Percentiles rank a stretch among this genome's conserved stretches.
Conservation (phyloP, 2,329 filamentous ascomycete genomes). For the Cercospora canescens region DNA sequence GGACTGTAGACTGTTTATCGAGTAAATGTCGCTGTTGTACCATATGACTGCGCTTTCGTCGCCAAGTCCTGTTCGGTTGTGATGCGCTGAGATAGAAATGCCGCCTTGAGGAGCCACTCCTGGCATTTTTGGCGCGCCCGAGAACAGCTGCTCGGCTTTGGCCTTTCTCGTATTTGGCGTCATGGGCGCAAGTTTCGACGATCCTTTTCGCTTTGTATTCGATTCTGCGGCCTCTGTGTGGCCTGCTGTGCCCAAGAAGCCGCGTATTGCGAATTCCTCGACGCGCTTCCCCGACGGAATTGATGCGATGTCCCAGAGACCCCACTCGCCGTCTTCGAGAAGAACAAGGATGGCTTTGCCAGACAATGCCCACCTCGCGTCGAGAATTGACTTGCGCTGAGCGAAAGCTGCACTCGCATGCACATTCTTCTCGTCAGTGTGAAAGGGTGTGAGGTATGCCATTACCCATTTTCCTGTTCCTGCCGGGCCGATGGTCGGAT, state of each 20-base stretch:
- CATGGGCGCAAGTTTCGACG: conserved; percentile 48
- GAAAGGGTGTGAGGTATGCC: conserved; percentile 31
- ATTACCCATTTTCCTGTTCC: conserved; percentile 32
- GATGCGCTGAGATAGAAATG: conserved; percentile 40
- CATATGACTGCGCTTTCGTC: conserved; percentile 51
- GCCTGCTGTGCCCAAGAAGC: conserved; percentile 31
- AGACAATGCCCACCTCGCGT: conserved; percentile 49
- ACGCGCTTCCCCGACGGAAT: conserved; percentile 22
- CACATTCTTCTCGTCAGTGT: conserved; percentile 17
- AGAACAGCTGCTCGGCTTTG: conserved; percentile 48
- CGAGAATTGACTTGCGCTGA: conserved; percentile 50
- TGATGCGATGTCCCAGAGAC: conserved; percentile 48
- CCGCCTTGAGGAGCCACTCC: conserved; percentile 41
- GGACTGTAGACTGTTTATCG: conserved; percentile 46
- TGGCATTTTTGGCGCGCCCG: conserved; percentile 37
- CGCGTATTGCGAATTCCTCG: conserved; percentile 32
- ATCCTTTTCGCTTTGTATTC: conserved; percentile 35
- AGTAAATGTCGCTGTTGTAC: conserved; percentile 47
- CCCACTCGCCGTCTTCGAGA: conserved; percentile 54
- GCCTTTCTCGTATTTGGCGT: conserved; percentile 52
- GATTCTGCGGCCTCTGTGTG: conserved; percentile 24
- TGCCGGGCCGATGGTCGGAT: neutral
- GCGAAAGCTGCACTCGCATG: conserved; percentile 33
- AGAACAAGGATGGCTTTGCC: conserved; percentile 50
- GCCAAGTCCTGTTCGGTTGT: conserved; percentile 33